Conservation (phyloP, 2,329 filamentous ascomycete genomes). For the Diaporthe sp. region DNA sequence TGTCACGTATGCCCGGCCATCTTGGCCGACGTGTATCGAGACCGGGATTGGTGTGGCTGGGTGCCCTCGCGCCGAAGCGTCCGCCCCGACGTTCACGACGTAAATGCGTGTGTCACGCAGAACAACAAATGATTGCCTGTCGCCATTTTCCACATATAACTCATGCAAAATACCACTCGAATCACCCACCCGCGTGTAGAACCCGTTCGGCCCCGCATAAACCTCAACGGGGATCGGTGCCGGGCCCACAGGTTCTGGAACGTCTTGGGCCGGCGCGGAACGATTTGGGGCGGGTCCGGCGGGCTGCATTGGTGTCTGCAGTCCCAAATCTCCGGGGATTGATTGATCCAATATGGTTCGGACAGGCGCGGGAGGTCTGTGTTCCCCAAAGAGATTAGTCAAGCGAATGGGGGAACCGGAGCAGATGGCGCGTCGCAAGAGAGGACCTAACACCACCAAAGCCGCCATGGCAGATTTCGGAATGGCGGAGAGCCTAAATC, state of each 20-base stretch:
- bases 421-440: not conserved
- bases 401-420: not conserved
- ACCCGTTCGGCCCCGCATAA: not conserved
- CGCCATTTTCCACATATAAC: too few relatives aligned
- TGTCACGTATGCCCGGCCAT: not conserved
- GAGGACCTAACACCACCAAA: not conserved
- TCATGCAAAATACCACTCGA: not conserved
- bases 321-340: not conserved
- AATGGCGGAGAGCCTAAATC: not conserved
- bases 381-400: not conserved
- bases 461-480: not conserved
- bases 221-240: not conserved
- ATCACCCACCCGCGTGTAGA: not conserved
- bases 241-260: constrained; percentile 18
- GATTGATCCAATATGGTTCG: not conserved
- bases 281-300: not conserved
- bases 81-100: not conserved
- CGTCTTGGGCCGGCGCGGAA: constrained; percentile 1
- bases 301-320: not conserved
- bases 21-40: not conserved
- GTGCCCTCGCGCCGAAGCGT: not conserved
- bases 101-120: not conserved
- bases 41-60: not conserved
- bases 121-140: not conserved
- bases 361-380: not conserved